phyloP scores from a whole-genome alignment of 2,329 filamentous ascomycete genomes.

The Penicillium capsulatum region DNA sequence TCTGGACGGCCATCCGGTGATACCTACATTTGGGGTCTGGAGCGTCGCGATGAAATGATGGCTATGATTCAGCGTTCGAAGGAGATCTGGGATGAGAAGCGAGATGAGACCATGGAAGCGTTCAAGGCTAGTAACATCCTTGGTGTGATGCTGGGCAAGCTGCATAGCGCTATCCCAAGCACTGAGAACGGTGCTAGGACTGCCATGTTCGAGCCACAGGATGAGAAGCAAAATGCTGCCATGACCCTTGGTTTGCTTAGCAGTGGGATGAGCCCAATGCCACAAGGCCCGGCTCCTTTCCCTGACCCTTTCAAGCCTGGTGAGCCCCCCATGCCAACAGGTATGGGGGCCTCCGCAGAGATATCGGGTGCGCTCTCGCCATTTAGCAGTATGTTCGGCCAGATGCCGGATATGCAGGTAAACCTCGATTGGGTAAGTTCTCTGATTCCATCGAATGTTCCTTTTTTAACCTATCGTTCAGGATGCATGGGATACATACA shows the following conservation, averaged over 20 bases:
- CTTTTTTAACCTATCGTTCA: slow-evolving; percentile 35
- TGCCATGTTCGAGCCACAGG: slow-evolving; percentile 40
- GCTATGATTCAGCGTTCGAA: slow-evolving; percentile 66
- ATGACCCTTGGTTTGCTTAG: slow-evolving; percentile 69
- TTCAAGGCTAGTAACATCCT: slow-evolving; percentile 79
- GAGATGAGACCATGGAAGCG: slow-evolving; percentile 78
- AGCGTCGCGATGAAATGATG: slow-evolving; percentile 67
- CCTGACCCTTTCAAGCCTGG: slow-evolving; percentile 30
- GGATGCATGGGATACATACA: slow-evolving; percentile 67
- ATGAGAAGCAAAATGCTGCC: slow-evolving; percentile 61
- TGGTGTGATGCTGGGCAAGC: slow-evolving; percentile 77
- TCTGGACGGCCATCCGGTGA: slow-evolving; percentile 35
- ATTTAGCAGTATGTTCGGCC: slow-evolving; percentile 53
- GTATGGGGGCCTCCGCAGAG: slow-evolving; percentile 28
- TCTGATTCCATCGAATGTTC: background rate
- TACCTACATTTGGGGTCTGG: slow-evolving; percentile 46
- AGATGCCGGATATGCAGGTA: slow-evolving; percentile 53
- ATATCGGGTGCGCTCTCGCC: slow-evolving; percentile 46
- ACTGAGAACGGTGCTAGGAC: slow-evolving; percentile 24
- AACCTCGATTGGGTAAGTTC: slow-evolving; percentile 61
- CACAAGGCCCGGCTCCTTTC: slow-evolving; percentile 29
- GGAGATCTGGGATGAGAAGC: slow-evolving; percentile 74
- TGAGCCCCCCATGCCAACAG: slow-evolving; percentile 27
- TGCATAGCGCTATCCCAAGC: slow-evolving; percentile 45
- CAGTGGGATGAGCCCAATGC: slow-evolving; percentile 55